Evolutionary conservation across 2,329 filamentous ascomycete genomes (phyloP).

Genomic region (Periconia sp.): DNA sequence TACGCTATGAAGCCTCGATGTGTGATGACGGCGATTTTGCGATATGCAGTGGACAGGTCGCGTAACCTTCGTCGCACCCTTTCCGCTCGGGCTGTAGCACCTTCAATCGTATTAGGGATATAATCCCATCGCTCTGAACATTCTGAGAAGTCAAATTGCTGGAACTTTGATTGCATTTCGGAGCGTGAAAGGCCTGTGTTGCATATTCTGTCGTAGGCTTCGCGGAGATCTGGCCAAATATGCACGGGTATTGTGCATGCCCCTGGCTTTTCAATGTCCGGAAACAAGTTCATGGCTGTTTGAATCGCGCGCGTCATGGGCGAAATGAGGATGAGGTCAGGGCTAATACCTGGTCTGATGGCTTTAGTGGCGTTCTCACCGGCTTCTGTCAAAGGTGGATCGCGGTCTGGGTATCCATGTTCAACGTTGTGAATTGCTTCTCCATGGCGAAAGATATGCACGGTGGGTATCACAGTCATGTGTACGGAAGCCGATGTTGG

Average conservation of each 20-base stretch:
- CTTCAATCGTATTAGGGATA: constrained; percentile 10
- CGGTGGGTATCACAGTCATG: neutral
- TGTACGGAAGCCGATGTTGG: too few species aligned
- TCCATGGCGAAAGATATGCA: constrained; percentile 27
- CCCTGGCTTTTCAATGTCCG: constrained; percentile 5
- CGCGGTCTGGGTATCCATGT: constrained; percentile 16
- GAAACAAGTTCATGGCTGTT: constrained; percentile 27
- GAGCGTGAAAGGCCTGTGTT: constrained; percentile 21
- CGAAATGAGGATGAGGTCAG: constrained; percentile 29
- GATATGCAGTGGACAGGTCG: constrained; percentile 8
- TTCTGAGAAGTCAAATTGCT: constrained; percentile 23
- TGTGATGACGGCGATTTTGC: constrained; percentile 23
- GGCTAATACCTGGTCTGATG: constrained; percentile 9
- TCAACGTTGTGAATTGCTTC: constrained; percentile 29
- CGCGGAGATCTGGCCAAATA: constrained; percentile 30
- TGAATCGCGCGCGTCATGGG: constrained; percentile 32
- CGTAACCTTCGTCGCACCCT: constrained; percentile 18
- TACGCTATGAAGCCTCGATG: constrained; percentile 26
- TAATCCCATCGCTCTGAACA: constrained; percentile 25
- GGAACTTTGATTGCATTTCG: constrained; percentile 15
- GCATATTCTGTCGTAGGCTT: constrained; percentile 21
- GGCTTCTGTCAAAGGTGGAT: constrained; percentile 25
- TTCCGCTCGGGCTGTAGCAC: constrained; percentile 19
- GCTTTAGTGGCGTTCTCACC: constrained; percentile 16
- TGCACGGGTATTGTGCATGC: constrained; percentile 12